Evolutionary conservation across 2,329 filamentous ascomycete genomes (phyloP).

Genomic region (Botrytis tulipae): DNA sequence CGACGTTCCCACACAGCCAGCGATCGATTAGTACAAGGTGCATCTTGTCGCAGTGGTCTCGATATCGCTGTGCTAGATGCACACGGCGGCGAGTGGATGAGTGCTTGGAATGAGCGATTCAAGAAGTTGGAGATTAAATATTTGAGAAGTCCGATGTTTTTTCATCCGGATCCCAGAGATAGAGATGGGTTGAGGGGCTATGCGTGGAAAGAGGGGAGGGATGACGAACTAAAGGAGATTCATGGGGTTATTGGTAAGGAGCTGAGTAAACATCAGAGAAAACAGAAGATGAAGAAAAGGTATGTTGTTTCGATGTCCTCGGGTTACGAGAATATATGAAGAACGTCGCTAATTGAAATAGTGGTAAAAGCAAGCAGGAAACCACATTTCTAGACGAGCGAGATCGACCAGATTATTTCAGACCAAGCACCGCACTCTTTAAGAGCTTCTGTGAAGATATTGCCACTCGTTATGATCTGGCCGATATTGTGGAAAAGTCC

Average conservation of each 20-base stretch:
- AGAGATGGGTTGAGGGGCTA: conserved; percentile 71
- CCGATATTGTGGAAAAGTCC: conserved; percentile 58
- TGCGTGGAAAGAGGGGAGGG: conserved; percentile 57
- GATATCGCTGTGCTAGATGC: conserved; percentile 65
- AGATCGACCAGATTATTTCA: conserved; percentile 68
- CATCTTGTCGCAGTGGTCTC: conserved; percentile 23
- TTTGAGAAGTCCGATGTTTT: conserved; percentile 78
- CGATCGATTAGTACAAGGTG: conserved; percentile 35
- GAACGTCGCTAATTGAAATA: conserved; percentile 21
- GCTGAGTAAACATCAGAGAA: conserved; percentile 75
- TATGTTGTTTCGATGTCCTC: conserved; percentile 39
- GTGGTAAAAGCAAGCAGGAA: conserved; percentile 40
- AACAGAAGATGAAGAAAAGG: conserved; percentile 51
- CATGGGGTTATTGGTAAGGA: conserved; percentile 75
- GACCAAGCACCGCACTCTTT: conserved; percentile 61
- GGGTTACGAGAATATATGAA: background rate
- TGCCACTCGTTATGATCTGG: conserved; percentile 56
- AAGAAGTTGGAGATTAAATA: conserved; percentile 66
- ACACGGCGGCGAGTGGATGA: conserved; percentile 63
- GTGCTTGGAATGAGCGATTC: conserved; percentile 69
- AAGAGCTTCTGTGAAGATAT: conserved; percentile 59
- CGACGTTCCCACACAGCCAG: conserved; percentile 40
- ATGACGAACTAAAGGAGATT: conserved; percentile 67
- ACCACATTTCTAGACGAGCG: conserved; percentile 54
- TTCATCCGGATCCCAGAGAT: conserved; percentile 75